Conservation (phyloP, 169 alveolate species). For the Theileria sp. region DNA sequence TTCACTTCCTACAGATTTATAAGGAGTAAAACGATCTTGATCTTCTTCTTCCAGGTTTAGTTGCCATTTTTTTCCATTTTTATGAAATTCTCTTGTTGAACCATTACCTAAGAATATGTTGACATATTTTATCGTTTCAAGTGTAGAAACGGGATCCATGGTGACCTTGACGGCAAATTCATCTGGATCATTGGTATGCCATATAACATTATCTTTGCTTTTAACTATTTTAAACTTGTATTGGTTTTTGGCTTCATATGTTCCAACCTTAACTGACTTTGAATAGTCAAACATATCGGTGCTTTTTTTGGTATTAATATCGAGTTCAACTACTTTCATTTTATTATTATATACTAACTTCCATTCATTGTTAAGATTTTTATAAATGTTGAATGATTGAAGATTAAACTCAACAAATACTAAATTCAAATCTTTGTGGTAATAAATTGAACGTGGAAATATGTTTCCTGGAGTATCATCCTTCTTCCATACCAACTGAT, state of each 20-base stretch:
- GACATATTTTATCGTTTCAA: neutral
- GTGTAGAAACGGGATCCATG: neutral
- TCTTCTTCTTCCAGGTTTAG: neutral
- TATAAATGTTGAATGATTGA: neutral
- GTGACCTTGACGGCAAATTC: neutral
- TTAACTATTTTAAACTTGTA: neutral
- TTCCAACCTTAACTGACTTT: neutral
- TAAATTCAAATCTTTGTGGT: neutral
- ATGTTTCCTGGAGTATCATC: neutral
- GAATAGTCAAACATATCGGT: neutral
- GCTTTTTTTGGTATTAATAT: neutral
- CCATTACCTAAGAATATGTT: neutral
- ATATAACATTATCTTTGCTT: neutral
- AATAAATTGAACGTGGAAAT: constrained; percentile 1
- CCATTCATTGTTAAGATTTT: neutral
- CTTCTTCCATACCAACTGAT: neutral
- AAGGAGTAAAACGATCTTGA: neutral
- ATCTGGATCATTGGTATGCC: neutral
- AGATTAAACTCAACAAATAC: constrained; percentile 10
- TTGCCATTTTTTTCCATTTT: neutral
- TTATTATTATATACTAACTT: neutral
- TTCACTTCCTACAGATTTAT: neutral
- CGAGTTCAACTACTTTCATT: neutral
- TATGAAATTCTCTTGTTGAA: neutral
- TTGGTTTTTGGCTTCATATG: neutral